Conservation (phyloP, 2,329 filamentous ascomycete species). For the Aspergillus hortae region DNA sequence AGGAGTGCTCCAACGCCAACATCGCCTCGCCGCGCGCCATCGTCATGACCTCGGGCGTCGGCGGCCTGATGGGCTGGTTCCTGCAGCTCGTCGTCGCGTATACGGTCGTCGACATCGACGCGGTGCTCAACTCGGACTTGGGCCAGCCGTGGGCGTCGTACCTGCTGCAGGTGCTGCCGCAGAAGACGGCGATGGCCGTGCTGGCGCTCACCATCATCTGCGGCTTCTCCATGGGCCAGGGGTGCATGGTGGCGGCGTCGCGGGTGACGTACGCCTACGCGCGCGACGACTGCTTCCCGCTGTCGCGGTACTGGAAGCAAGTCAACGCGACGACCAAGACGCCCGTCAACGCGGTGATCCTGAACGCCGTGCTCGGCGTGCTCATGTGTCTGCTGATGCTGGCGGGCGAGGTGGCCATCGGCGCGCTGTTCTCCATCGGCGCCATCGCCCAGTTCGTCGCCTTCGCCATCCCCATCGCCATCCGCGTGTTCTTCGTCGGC, state of each 20-base stretch:
- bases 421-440: slow-evolving; percentile 67
- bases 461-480: slow-evolving; percentile 42
- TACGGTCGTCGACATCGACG: slow-evolving; percentile 62
- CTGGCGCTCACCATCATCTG: slow-evolving; percentile 65
- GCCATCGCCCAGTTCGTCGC: slow-evolving; percentile 64
- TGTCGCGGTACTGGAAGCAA: slow-evolving; percentile 55
- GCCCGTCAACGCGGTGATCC: slow-evolving; percentile 68
- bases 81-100: slow-evolving; percentile 72
- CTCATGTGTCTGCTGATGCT: slow-evolving; percentile 63
- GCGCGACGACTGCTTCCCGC: slow-evolving; percentile 66
- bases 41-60: slow-evolving; percentile 63
- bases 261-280: slow-evolving; percentile 71
- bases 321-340: slow-evolving; percentile 62
- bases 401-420: slow-evolving; percentile 59
- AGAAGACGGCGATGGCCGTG: slow-evolving; percentile 59
- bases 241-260: slow-evolving; percentile 65
- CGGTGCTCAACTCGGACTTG: slow-evolving; percentile 57
- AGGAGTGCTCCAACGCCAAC: slow-evolving; percentile 71
- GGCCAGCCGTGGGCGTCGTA: slow-evolving; percentile 71
- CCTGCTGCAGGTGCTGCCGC: slow-evolving; percentile 61
- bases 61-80: slow-evolving; percentile 67
- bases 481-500: slow-evolving; percentile 51
- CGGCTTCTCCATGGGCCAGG: slow-evolving; percentile 69
- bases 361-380: slow-evolving; percentile 60
- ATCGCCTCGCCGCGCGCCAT: slow-evolving; percentile 69